These are phyloP conservation scores for grape (Vitis vinifera) DNA, from an alignment of 164 flowering plant species.

Conservation along the genomic window DNA sequence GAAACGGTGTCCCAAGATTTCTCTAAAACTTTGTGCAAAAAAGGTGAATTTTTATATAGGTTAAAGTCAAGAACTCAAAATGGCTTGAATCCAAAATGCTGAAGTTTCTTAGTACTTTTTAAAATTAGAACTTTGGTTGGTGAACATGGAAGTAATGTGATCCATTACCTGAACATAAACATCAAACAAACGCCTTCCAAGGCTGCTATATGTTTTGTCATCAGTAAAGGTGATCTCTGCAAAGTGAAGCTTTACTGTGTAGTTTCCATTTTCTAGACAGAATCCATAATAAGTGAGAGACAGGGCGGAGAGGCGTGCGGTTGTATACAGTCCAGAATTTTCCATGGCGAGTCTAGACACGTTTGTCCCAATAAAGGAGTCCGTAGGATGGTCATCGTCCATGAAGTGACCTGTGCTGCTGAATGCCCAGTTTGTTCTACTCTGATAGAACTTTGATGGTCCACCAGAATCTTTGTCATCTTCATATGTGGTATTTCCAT, in stretches of 20 bases:
- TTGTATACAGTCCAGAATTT: conserved; percentile 27
- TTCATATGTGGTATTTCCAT: conserved; percentile 26
- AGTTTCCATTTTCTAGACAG: conserved; percentile 54
- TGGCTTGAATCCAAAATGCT: too few relatives aligned
- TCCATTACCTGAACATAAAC: conserved; percentile 59
- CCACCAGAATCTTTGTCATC: conserved; percentile 27
- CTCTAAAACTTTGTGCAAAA: neutral
- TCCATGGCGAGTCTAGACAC: conserved; percentile 20
- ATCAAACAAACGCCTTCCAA: conserved; percentile 70
- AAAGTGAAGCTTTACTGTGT: conserved; percentile 59
- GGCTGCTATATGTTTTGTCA: conserved; percentile 43
- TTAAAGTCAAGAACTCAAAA: too few relatives aligned
- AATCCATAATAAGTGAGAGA: conserved; percentile 62
- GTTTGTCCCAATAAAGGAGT: conserved; percentile 17
- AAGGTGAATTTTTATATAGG: neutral
- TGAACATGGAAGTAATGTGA: neutral
- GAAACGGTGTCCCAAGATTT: neutral
- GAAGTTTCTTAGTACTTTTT: too few relatives aligned
- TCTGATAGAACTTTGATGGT: conserved; percentile 16
- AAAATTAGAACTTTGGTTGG: too few relatives aligned
- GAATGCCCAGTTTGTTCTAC: conserved; percentile 32
- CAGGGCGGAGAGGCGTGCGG: conserved; percentile 57
- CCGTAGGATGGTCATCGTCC: conserved; percentile 10
- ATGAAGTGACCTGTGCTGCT: conserved; percentile 50
- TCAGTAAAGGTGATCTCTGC: conserved; percentile 58